These are phyloP conservation scores for Mortierella alpina DNA, from an alignment of 192 early-diverging fungal species.

Conservation along the genomic window DNA sequence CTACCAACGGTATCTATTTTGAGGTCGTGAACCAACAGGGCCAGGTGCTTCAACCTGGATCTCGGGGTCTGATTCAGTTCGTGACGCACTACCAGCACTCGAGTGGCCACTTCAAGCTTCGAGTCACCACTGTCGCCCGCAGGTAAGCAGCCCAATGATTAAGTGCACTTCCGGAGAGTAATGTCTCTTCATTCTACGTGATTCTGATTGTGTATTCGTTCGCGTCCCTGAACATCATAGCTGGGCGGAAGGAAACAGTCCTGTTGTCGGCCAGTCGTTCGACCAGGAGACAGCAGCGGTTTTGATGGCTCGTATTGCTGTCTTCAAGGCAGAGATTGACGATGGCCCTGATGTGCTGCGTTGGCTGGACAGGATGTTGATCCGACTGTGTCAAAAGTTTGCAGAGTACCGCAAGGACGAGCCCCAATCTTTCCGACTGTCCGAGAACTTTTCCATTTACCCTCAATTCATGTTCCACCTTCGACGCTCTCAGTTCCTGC, in stretches of 20 bases:
- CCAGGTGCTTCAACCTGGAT: conserved; percentile 82
- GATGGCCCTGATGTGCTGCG: conserved; percentile 96
- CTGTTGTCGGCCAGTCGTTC: conserved; percentile 90
- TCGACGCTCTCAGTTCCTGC: conserved; percentile 95
- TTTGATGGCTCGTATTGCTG: conserved; percentile 95
- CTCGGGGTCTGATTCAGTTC: conserved; percentile 93
- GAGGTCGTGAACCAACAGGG: conserved; percentile 93
- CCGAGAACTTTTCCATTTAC: conserved; percentile 96
- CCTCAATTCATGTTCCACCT: conserved; percentile 99
- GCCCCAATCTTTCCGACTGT: conserved; percentile 88
- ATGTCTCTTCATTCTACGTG: too few species aligned
- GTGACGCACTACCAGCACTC: conserved; percentile 97
- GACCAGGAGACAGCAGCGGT: conserved; percentile 99
- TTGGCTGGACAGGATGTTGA: conserved; percentile 98
- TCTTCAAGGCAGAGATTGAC: conserved; percentile 97
- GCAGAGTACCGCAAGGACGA: conserved; percentile 98
- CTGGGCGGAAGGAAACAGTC: conserved; percentile 81
- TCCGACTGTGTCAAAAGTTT: conserved; percentile 97
- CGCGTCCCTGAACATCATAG: conserved; percentile 3
- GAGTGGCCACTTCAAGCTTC: conserved; percentile 87
- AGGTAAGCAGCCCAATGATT: conserved; percentile 57
- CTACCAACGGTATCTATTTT: conserved; percentile 94
- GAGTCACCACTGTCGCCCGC: conserved; percentile 95
- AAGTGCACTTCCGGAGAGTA: not conserved
- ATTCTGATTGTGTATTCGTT: not conserved